These are phyloP conservation scores for Dissoconium aciculare DNA, from an alignment of 2,329 filamentous ascomycete species.

Conservation along the genomic window DNA sequence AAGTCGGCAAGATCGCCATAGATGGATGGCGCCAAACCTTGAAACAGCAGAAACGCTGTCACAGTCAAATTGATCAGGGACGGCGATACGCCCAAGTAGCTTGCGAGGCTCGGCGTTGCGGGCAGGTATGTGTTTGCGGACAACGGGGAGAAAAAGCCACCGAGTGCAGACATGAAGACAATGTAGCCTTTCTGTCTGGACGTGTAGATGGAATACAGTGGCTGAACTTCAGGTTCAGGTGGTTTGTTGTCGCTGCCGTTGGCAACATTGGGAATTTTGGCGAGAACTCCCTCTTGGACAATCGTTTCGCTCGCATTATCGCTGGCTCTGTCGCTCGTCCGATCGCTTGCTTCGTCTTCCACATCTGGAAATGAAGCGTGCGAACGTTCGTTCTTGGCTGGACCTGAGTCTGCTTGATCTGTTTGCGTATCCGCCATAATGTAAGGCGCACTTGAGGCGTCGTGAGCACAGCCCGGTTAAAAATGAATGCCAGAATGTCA, in stretches of 20 bases:
- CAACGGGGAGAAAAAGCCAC: conserved; percentile 35
- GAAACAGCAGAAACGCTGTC: conserved; percentile 33
- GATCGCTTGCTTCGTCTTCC: background rate
- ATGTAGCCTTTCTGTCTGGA: conserved; percentile 31
- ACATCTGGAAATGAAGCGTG: background rate
- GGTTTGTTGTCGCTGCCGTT: too few species aligned
- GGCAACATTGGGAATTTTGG: too few species aligned
- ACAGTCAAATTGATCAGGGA: conserved; percentile 29
- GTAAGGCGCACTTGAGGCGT: too few species aligned
- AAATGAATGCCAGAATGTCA: too few species aligned
- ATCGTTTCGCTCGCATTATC: background rate
- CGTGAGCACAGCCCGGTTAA: too few species aligned
- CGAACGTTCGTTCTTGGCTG: too few species aligned
- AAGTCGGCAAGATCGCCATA: conserved; percentile 30
- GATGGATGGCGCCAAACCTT: conserved; percentile 30
- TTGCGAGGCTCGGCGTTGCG: conserved; percentile 27
- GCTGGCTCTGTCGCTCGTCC: conserved; percentile 1
- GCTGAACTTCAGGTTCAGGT: background rate
- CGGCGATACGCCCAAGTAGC: conserved; percentile 26
- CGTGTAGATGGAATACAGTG: conserved; percentile 23
- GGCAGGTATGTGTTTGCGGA: conserved; percentile 37
- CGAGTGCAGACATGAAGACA: conserved; percentile 35
- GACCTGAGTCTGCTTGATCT: too few species aligned
- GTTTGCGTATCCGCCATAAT: too few species aligned
- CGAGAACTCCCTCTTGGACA: background rate